These are phyloP conservation scores for Hamigera avellanea DNA, from an alignment of 495 filamentous ascomycete species.

Conservation along the genomic window DNA sequence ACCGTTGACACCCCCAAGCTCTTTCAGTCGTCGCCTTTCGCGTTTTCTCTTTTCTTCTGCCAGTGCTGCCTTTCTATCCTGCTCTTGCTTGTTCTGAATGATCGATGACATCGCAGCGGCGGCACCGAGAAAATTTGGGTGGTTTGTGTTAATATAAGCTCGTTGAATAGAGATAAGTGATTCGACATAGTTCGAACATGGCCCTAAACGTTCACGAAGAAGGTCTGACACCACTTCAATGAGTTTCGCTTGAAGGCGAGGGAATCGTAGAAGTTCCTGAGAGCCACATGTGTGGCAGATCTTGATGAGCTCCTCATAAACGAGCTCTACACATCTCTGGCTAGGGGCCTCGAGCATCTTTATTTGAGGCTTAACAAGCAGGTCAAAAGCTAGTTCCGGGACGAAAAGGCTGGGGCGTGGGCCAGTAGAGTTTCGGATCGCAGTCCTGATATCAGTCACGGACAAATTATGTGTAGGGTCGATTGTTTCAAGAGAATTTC, in stretches of 20 bases:
- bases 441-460: conserved; percentile 92
- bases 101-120: conserved; percentile 97
- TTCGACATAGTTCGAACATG: conserved; percentile 82
- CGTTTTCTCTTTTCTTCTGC: conserved; percentile 77
- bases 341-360: conserved; percentile 92
- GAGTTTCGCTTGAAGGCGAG: conserved; percentile 87
- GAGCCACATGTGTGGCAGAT: conserved; percentile 98
- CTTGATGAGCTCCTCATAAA: conserved; percentile 98
- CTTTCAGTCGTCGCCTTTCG: conserved; percentile 70
- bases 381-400: conserved; percentile 92
- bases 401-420: conserved; percentile 93
- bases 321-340: conserved; percentile 92
- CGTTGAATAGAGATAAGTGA: conserved; percentile 94
- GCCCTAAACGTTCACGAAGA: conserved; percentile 81
- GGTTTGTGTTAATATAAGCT: conserved; percentile 99
- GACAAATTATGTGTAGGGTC: conserved; percentile 92
- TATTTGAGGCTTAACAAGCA: conserved; percentile 97
- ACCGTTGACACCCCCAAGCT: conserved; percentile 68
- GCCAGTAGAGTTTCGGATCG: conserved; percentile 96
- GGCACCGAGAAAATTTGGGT: conserved; percentile 95
- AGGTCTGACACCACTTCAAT: conserved; percentile 98
- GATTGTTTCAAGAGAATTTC: conserved; percentile 90
- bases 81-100: conserved; percentile 85
- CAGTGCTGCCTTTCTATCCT: conserved; percentile 67
- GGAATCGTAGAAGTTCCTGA: conserved; percentile 82